Evolutionary conservation across 2,329 filamentous ascomycete genomes (phyloP).

Genomic region (Penicillium vulpinum): DNA sequence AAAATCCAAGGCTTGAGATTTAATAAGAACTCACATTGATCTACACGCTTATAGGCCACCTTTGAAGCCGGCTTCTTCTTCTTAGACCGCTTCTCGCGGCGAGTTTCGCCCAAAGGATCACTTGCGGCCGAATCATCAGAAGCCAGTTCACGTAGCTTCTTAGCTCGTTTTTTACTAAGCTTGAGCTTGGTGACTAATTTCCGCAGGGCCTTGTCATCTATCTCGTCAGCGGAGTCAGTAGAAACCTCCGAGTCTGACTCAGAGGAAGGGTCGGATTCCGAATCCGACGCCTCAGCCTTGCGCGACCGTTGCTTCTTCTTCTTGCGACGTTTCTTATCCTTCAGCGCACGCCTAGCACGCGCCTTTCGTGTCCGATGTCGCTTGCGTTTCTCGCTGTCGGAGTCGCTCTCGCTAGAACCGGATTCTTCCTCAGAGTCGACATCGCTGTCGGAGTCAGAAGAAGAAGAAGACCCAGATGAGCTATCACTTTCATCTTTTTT

Average conservation of each 20-base stretch:
- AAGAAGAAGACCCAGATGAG: conserved; percentile 24
- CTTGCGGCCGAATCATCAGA: conserved; percentile 33
- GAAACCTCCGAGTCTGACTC: conserved; percentile 31
- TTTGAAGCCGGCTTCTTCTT: conserved; percentile 54
- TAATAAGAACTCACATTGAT: conserved; percentile 50
- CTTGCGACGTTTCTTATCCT: conserved; percentile 24
- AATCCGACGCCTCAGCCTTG: conserved; percentile 24
- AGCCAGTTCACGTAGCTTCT: conserved; percentile 28
- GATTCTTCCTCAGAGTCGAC: conserved; percentile 16
- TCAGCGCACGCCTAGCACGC: conserved; percentile 35
- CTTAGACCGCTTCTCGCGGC: conserved; percentile 32
- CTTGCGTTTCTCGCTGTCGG: conserved; percentile 27
- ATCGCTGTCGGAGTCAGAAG: conserved; percentile 22
- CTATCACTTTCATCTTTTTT: conserved; percentile 17
- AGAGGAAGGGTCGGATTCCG: conserved; percentile 13
- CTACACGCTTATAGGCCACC: conserved; percentile 68
- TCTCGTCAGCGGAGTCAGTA: conserved; percentile 29
- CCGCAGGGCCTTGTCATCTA: conserved; percentile 35
- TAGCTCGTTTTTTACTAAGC: conserved; percentile 35
- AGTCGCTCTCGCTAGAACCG: conserved; percentile 19
- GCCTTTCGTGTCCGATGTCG: conserved; percentile 41
- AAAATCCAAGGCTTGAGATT: not conserved
- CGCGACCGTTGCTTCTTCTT: conserved; percentile 43
- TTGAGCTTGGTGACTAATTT: conserved; percentile 36
- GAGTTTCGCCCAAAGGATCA: conserved; percentile 21